Evolutionary conservation across 1,284 basidiomycete genomes (phyloP), one percentile per base, ranked within the genome.

Genomic region (Exobasidium rhododendri): DNA sequence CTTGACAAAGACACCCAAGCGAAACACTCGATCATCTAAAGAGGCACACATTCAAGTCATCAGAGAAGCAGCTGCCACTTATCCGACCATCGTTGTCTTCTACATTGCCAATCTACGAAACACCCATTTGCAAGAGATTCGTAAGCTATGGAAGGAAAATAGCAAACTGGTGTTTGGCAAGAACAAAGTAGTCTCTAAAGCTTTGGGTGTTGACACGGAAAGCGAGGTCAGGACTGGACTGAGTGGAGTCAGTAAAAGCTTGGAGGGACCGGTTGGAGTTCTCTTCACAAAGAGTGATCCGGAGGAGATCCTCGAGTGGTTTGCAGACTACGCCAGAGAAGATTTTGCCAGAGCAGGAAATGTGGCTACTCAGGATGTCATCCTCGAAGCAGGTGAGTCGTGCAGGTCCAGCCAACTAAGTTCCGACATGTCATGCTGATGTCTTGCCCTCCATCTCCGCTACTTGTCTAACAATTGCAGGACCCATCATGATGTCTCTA

Each of bases 61-160:
- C 62, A 68, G 86, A 79, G 69, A 66, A 68, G 82, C 73, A 11
- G 70, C 74, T 20, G 64, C 71, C 73, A 89, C 91, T 83, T 96
- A 89, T 87, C 86, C 88, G 69, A 96, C 94, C 81, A 89, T 91
- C 81, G 98, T 93, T 92, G 81, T 97, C 31, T 96, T 98, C 80
- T 88, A 89, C 72, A 90, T 97, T 28, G 92, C 92, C 45, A 88
- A 92, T 76, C 94, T 97, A 91, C 86, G 94, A 63, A 97, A 94
- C 82, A 84, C 91, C 44, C 90, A 93, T 81, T 83, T 99, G 49
- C 93, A 97, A 84, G 93, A 92, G 66, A 91, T 97, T 49, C 86
- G 94, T 69, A 87, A 87, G 66, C 84, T 92, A 71, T 99, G 94
- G 94, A 91, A 91, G 84, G 91, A 90, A 32, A 63, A 68, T 35